A percentile compares a stretch with the other conserved stretches of the same genome.
Conservation (phyloP, 495 filamentous ascomycete genomes). For the Penicillium coffeae region DNA sequence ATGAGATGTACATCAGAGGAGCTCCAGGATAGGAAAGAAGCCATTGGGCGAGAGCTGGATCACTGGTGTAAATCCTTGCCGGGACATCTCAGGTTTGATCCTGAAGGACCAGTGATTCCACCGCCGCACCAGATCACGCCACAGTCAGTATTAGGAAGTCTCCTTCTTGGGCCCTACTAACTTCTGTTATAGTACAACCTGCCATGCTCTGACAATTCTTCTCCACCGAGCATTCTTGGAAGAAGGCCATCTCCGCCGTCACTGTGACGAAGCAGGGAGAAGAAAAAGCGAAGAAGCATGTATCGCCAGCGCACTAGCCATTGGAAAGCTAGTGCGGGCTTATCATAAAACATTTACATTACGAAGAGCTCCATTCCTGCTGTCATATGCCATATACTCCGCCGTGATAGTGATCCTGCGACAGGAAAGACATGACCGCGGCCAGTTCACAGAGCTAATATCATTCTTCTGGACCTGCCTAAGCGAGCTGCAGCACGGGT, state of each 20-base stretch:
- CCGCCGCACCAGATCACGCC: background rate
- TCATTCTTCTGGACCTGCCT: background rate
- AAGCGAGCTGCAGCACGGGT: background rate
- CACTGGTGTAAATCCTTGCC: background rate
- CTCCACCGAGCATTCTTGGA: constrained; percentile 18
- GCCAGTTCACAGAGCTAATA: background rate
- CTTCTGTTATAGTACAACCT: constrained; percentile 10
- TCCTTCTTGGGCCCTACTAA: constrained; percentile 1
- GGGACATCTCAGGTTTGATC: background rate
- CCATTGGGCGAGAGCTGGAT: background rate
- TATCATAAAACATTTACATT: constrained; percentile 15
- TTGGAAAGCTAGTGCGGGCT: constrained; percentile 12
- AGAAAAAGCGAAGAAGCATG: constrained; percentile 15
- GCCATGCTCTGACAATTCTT: constrained; percentile 15
- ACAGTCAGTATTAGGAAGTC: background rate
- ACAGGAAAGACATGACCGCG: background rate
- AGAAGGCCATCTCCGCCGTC: constrained; percentile 12
- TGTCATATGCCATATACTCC: constrained; percentile 22
- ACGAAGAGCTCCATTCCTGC: constrained; percentile 16
- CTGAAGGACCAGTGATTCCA: constrained; percentile 3
- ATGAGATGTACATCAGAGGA: background rate
- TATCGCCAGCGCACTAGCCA: constrained; percentile 14
- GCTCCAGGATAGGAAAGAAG: background rate
- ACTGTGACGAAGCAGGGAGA: background rate
- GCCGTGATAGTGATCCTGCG: background rate